phyloP scores from a whole-genome alignment of 1,139 yeast genomes.

The Ashbya aceris region DNA sequence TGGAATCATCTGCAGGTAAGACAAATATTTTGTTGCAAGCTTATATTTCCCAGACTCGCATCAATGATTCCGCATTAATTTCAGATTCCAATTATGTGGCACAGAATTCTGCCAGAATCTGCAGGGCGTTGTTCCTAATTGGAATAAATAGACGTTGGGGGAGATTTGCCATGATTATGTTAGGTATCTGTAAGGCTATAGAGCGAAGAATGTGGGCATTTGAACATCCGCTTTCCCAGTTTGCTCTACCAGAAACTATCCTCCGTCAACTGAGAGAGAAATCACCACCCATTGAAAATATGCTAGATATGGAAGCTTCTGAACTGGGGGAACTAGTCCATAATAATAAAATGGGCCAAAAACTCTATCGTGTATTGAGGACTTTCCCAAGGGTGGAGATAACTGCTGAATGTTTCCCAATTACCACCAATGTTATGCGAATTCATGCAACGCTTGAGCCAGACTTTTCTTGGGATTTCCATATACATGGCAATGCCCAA shows the following conservation, averaged over 20 bases:
- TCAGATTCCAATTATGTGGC: conserved; percentile 93
- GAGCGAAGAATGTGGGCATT: conserved; percentile 82
- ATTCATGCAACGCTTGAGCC: conserved; percentile 63
- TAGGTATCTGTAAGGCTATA: conserved; percentile 76
- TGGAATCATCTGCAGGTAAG: conserved; percentile 74
- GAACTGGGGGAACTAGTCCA: conserved; percentile 90
- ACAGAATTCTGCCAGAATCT: conserved; percentile 87
- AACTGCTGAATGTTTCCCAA: conserved; percentile 82
- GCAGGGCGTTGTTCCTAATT: conserved; percentile 80
- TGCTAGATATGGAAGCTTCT: conserved; percentile 62
- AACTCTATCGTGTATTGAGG: conserved; percentile 50
- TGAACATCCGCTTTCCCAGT: conserved; percentile 84
- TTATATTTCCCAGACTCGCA: conserved; percentile 63
- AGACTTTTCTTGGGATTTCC: conserved; percentile 78
- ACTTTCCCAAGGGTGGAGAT: conserved; percentile 67
- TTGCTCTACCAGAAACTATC: conserved; percentile 65
- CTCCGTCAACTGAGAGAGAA: conserved; percentile 53
- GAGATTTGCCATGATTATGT: conserved; percentile 57
- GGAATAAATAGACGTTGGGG: conserved; percentile 93
- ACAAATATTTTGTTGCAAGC: conserved; percentile 84
- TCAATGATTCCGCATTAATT: conserved; percentile 69
- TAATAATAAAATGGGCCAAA: conserved; percentile 62
- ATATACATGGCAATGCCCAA: conserved; percentile 74
- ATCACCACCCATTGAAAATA: conserved; percentile 56
- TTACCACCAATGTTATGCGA: conserved; percentile 78